Evolutionary conservation across 257 asterid genomes (phyloP).

Genomic region (Scutellaria baicalensis): DNA sequence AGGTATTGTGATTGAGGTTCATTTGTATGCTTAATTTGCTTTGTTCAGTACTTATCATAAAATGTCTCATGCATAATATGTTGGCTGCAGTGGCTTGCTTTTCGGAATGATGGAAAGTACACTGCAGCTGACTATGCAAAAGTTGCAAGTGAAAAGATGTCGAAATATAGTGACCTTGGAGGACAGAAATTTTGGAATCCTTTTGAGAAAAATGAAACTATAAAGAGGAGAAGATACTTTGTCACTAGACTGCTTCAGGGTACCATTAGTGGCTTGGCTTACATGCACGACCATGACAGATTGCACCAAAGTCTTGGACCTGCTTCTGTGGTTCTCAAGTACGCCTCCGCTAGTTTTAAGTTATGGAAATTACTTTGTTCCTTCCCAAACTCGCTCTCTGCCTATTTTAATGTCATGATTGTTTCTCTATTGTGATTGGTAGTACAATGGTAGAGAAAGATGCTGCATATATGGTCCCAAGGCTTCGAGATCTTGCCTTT

Average conservation of each 20-base stretch:
- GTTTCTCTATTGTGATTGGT: conserved; percentile 23
- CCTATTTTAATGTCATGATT: not conserved
- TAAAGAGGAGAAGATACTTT: conserved; percentile 61
- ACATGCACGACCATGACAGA: conserved; percentile 71
- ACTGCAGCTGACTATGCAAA: conserved; percentile 87
- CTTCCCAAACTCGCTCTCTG: not conserved
- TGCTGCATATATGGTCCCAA: conserved; percentile 72
- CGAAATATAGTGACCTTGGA: conserved; percentile 41
- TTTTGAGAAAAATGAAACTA: conserved; percentile 57
- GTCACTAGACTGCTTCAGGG: conserved; percentile 71
- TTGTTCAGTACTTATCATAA: not conserved
- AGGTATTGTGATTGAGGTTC: conserved; percentile 32
- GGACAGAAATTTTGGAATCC: conserved; percentile 70
- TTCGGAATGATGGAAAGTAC: conserved; percentile 73
- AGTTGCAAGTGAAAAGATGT: conserved; percentile 61
- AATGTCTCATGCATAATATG: not conserved
- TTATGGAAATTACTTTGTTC: not conserved
- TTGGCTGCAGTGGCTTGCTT: conserved; percentile 86
- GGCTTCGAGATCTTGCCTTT: conserved; percentile 95
- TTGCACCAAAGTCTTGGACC: conserved; percentile 97
- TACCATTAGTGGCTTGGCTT: conserved; percentile 57
- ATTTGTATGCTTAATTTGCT: not conserved
- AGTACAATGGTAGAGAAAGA: conserved; percentile 83
- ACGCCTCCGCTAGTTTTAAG: conserved; percentile 14
- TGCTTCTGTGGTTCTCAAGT: conserved; percentile 84